Base-by-base conservation (phyloP, 2,329 filamentous ascomycete species). In the Akanthomyces uredinophilus region DNA sequence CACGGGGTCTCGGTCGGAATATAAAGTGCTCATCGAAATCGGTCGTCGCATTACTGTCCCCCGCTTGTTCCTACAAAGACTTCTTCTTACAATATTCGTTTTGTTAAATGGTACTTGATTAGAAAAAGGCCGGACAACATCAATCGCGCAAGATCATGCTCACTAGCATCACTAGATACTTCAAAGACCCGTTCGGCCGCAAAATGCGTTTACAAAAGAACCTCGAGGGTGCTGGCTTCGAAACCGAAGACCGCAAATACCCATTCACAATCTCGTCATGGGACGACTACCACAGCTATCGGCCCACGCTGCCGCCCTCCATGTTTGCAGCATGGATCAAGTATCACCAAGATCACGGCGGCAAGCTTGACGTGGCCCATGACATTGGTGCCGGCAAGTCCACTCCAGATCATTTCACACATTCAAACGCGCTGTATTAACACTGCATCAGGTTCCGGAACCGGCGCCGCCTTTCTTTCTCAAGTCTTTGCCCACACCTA, bases 281-380 rank as follows among this genome's bases (percentile, higher is more conserved):
- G 60, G 52, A 44, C 39, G 60, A 51, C 60, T 62, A 62, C 46
- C 52, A 56, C 24, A 52, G 24, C 20, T 57, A 51, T 16, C 43
- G 60, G 5, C 60, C 60, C 16, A 43, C 24, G 53, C 52, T 62
- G 18, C 60, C 60, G n/a, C 37, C 44, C 24, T 56, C 60, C 60
- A 62, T 62, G 60, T 62, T 62, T 46, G 52, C 52, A 13, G 22
- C 53, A 16, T 62, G 60, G 60, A 51, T 62, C 44, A 43, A 62
- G 39, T 62, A 62, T 32, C 60, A 62, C 10, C 37, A 50, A 14
- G 35, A 13, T 1, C 60, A 62, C 13, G 60, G 60, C 44, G 60
- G 60, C 52, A 43, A 62, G 44, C 47, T 57, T 35, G 44, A 56
- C 35, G 53, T 20, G 14, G 60, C 52, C 20, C 60, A 62, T 18